phyloP scores from a whole-genome alignment of 1,284 basidiomycete species.

The Cystobasidium slooffiae region DNA sequence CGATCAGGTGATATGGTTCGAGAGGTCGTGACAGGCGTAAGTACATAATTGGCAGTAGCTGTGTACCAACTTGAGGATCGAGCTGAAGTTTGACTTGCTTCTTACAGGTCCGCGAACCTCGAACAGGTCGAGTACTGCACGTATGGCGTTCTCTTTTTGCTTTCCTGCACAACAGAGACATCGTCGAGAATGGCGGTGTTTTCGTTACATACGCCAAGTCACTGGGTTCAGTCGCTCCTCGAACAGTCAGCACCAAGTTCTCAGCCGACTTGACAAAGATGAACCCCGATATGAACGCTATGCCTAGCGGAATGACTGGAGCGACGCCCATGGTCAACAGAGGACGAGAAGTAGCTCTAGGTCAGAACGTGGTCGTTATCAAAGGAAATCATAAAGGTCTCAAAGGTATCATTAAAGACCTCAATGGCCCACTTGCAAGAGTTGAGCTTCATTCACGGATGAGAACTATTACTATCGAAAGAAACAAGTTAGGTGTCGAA shows the following conservation, averaged over 20 bases:
- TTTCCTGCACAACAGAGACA: conserved; percentile 91
- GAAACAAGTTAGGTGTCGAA: conserved; percentile 59
- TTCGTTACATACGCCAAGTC: conserved; percentile 78
- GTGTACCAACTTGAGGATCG: neutral
- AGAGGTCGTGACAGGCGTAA: conserved; percentile 84
- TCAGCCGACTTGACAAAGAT: conserved; percentile 85
- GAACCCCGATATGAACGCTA: conserved; percentile 73
- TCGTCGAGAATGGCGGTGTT: conserved; percentile 87
- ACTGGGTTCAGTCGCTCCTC: conserved; percentile 73
- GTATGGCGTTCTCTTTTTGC: conserved; percentile 93
- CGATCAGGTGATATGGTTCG: conserved; percentile 89
- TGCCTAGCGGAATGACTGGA: conserved; percentile 29
- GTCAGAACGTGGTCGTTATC: conserved; percentile 76
- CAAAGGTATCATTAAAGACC: conserved; percentile 91
- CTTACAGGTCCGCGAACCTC: conserved; percentile 61
- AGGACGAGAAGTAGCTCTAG: conserved; percentile 80
- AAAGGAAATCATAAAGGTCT: conserved; percentile 92
- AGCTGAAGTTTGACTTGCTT: neutral
- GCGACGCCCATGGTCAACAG: conserved; percentile 55
- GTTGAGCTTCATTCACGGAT: conserved; percentile 91
- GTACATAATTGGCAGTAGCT: conserved; percentile 1
- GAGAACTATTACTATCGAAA: conserved; percentile 84
- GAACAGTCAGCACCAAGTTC: conserved; percentile 71
- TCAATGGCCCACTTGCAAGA: conserved; percentile 81
- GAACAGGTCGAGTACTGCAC: conserved; percentile 92